A percentile compares a stretch with the other conserved stretches of the same genome.
phyloP scores from a whole-genome alignment of 805 yeast genomes.

The Yueomyces sinensis region DNA sequence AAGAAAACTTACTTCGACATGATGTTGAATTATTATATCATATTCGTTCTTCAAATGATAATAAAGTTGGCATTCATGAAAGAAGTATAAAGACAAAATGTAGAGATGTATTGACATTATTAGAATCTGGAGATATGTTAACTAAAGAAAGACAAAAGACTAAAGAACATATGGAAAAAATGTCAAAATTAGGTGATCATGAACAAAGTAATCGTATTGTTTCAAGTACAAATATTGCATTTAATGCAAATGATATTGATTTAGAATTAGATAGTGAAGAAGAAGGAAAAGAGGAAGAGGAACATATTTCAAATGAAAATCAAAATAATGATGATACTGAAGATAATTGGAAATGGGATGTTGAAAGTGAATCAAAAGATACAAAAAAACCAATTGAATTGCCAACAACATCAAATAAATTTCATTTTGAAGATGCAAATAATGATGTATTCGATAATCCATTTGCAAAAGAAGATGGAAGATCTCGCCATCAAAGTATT shows the following conservation, averaged over 20 bases:
- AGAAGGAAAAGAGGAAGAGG: neutral
- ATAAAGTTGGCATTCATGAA: slow-evolving; percentile 26
- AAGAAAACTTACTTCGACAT: slow-evolving; percentile 20
- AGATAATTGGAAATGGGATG: neutral
- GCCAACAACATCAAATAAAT: neutral
- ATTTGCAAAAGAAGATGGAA: too few species aligned
- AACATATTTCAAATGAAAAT: neutral
- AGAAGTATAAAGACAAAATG: slow-evolving; percentile 24
- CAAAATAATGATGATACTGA: neutral
- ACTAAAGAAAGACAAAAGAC: slow-evolving; percentile 17
- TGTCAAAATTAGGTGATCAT: too few species aligned
- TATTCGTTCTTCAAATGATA: slow-evolving; percentile 22
- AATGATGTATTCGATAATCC: too few species aligned
- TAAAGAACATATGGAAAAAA: slow-evolving; percentile 13
- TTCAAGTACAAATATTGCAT: slow-evolving; percentile 6
- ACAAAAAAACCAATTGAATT: neutral
- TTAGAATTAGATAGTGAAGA: slow-evolving; percentile 15
- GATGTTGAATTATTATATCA: slow-evolving; percentile 18
- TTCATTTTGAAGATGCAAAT: too few species aligned
- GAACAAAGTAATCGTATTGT: slow-evolving; percentile 8
- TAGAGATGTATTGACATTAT: slow-evolving; percentile 15
- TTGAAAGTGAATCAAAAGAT: neutral
- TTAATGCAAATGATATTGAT: slow-evolving; percentile 15
- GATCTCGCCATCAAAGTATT: slow-evolving; percentile 11
- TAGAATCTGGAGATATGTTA: slow-evolving; percentile 20